Percentiles rank a stretch among this genome's conserved stretches.
Conservation (phyloP, 1,284 basidiomycete genomes). For the Microbotryum scabiosae region DNA sequence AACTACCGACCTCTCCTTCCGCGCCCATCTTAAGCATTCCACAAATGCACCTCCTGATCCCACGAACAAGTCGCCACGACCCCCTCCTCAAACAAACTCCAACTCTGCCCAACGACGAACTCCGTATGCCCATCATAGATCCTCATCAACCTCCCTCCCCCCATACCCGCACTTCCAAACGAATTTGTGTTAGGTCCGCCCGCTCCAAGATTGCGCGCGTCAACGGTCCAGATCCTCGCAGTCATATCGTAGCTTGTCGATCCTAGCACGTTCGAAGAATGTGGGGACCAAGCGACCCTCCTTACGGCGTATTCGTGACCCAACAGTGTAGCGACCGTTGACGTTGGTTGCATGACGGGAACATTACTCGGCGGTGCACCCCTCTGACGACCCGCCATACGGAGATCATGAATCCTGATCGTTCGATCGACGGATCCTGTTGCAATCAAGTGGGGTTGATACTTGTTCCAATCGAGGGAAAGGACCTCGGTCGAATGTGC, state of each 20-base stretch:
- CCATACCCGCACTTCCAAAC: constrained; percentile 39
- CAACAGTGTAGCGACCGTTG: constrained; percentile 35
- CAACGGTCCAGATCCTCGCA: constrained; percentile 62
- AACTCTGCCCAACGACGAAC: constrained; percentile 84
- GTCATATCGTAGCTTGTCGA: constrained; percentile 95
- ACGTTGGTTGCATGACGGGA: constrained; percentile 14
- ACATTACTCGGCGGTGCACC: constrained; percentile 4
- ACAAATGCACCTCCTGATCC: constrained; percentile 77
- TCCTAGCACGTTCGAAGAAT: constrained; percentile 62
- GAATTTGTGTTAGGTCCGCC: constrained; percentile 47
- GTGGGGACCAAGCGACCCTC: constrained; percentile 43
- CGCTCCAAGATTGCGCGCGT: constrained; percentile 49
- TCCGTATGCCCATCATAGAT: constrained; percentile 84
- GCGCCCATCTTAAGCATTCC: constrained; percentile 19
- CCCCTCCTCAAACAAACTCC: constrained; percentile 73
- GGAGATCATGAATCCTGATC: constrained; percentile 75
- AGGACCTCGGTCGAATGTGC: constrained; percentile 44
- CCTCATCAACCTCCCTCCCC: constrained; percentile 45
- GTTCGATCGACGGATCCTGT: constrained; percentile 71
- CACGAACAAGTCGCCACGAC: constrained; percentile 79
- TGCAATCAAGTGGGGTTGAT: constrained; percentile 66
- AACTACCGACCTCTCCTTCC: too few relatives aligned
- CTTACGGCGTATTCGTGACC: constrained; percentile 48
- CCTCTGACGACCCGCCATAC: constrained; percentile 46
- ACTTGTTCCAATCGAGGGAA: constrained; percentile 87